Evolutionary conservation across 2,329 filamentous ascomycete genomes (phyloP).

Genomic region (Cladosporium sp.): DNA sequence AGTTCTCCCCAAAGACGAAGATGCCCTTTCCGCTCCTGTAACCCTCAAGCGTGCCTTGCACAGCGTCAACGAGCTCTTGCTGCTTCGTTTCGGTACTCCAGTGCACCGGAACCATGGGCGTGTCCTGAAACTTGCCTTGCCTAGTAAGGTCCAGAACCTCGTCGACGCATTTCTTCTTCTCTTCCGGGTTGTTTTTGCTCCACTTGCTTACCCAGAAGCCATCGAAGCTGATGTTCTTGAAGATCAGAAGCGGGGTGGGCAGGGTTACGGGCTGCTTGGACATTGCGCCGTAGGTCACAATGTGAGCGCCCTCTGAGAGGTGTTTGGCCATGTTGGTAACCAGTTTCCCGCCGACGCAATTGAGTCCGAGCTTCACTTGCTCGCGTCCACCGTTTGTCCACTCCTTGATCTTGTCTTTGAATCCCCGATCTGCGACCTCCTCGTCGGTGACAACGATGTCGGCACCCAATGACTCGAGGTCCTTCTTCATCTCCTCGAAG

Average conservation of each 20-base stretch:
- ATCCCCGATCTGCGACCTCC: conserved; percentile 57
- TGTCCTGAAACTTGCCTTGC: conserved; percentile 73
- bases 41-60: conserved; percentile 77
- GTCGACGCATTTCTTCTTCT: conserved; percentile 75
- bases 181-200: conserved; percentile 68
- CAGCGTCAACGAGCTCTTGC: conserved; percentile 62
- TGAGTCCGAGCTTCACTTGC: conserved; percentile 71
- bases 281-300: conserved; percentile 97
- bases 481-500: conserved; percentile 59
- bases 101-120: conserved; percentile 71
- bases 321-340: conserved; percentile 73
- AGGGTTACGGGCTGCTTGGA: conserved; percentile 76
- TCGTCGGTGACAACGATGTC: conserved; percentile 59
- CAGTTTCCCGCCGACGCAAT: conserved; percentile 88
- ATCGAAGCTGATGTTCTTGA: conserved; percentile 81
- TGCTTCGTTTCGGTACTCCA: conserved; percentile 82
- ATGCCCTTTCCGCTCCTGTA: conserved; percentile 86
- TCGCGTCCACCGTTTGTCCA: conserved; percentile 69
- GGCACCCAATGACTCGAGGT: conserved; percentile 58
- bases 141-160: conserved; percentile 75
- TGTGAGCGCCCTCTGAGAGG: conserved; percentile 59
- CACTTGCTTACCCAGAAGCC: conserved; percentile 95
- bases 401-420: conserved; percentile 56
- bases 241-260: conserved; percentile 82
- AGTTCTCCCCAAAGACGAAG: conserved; percentile 67